A percentile compares a stretch with the other conserved stretches of the same genome.
Evolutionary conservation across 371 early-diverging fungal species (phyloP).

Genomic region (Rhizopus microsporus): DNA sequence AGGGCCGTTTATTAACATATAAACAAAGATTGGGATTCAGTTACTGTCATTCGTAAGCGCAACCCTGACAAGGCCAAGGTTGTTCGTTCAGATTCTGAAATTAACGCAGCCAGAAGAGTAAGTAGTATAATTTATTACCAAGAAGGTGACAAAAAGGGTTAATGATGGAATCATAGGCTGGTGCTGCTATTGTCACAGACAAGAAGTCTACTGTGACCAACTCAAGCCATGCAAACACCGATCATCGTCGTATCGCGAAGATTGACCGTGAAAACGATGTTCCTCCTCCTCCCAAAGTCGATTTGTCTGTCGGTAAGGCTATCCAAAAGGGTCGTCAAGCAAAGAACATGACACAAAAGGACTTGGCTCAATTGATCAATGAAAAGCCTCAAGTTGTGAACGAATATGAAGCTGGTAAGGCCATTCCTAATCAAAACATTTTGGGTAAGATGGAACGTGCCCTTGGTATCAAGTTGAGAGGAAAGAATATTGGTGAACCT

Average conservation of each 20-base stretch:
- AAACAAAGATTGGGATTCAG: slow-evolving; percentile 70
- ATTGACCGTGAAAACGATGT: slow-evolving; percentile 91
- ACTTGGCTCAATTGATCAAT: slow-evolving; percentile 79
- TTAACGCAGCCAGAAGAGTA: slow-evolving; percentile 81
- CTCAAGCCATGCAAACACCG: slow-evolving; percentile 72
- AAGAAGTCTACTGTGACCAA: slow-evolving; percentile 62
- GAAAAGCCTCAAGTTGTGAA: slow-evolving; percentile 83
- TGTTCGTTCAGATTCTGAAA: slow-evolving; percentile 63
- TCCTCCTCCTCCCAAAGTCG: slow-evolving; percentile 71
- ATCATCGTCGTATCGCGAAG: slow-evolving; percentile 82
- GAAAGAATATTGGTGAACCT: slow-evolving; percentile 81
- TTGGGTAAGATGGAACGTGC: slow-evolving; percentile 89
- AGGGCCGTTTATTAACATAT: not conserved
- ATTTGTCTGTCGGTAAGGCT: slow-evolving; percentile 80
- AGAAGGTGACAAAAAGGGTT: not conserved
- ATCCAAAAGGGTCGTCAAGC: slow-evolving; percentile 82
- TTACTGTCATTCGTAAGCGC: slow-evolving; percentile 81
- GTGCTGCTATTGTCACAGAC: slow-evolving; percentile 70
- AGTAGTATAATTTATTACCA: slow-evolving; percentile 9
- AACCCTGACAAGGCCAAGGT: slow-evolving; percentile 62
- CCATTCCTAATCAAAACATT: slow-evolving; percentile 92
- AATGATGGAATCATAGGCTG: slow-evolving; percentile 34
- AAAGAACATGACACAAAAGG: slow-evolving; percentile 87
- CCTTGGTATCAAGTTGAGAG: slow-evolving; percentile 90
- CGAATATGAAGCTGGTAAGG: slow-evolving; percentile 90